Evolutionary conservation across 1,284 basidiomycete species (phyloP).

Genomic region (Ganoderma multipileum): DNA sequence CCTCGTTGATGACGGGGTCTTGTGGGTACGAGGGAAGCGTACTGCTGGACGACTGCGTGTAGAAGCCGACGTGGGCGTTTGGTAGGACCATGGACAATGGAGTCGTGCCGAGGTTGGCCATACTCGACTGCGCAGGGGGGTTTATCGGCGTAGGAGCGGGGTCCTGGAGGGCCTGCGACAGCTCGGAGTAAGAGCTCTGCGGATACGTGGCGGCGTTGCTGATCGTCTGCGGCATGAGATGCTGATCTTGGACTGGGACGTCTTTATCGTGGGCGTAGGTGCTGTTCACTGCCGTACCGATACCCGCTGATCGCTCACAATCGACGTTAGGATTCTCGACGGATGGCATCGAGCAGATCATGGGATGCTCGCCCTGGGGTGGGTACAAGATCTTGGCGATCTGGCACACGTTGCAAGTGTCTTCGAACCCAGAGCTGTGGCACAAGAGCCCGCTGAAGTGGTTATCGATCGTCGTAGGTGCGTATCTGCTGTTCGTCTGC

Average conservation of each 20-base stretch:
- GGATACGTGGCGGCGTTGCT: no score
- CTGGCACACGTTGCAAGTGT: not conserved
- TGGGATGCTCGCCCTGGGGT: not conserved
- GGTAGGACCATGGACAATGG: not conserved
- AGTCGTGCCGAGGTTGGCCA: not conserved
- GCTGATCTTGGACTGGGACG: not conserved
- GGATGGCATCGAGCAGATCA: not conserved
- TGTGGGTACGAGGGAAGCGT: no score
- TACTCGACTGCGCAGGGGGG: not conserved
- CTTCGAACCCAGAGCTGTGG: not conserved
- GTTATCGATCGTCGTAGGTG: not conserved
- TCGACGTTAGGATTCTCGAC: not conserved
- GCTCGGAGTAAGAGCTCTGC: not conserved
- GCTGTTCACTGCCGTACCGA: no score
- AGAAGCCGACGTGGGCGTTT: not conserved
- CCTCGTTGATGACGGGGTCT: not conserved
- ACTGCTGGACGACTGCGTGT: not conserved
- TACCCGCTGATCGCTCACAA: not conserved
- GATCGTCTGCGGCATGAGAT: not conserved
- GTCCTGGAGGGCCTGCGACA: not conserved
- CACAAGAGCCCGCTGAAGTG: no score
- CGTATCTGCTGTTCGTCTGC: not conserved
- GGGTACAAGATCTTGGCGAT: no score
- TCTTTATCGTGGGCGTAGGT: not conserved
- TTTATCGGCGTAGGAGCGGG: no score